Evolutionary conservation across 2,329 filamentous ascomycete genomes (phyloP).

Genomic region (Diplodia scrobiculata): DNA sequence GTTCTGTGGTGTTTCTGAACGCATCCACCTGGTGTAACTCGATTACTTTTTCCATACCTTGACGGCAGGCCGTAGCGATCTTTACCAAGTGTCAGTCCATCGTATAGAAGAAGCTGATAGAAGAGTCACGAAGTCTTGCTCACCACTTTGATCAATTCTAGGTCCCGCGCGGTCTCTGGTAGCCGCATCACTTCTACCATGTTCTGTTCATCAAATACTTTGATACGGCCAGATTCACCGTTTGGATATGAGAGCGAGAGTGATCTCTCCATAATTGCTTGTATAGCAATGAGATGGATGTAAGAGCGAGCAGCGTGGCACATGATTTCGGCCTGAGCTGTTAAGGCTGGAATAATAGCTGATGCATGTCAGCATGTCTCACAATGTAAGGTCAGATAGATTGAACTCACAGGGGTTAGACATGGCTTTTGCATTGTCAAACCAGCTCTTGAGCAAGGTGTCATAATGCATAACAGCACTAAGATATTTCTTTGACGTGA

Average conservation of each 20-base stretch:
- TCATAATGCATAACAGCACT: constrained; percentile 13
- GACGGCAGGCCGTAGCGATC: constrained; percentile 17
- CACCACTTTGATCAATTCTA: constrained; percentile 24
- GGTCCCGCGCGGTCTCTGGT: constrained; percentile 17
- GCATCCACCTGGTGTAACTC: neutral
- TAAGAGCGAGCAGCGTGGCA: constrained; percentile 6
- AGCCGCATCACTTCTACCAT: constrained; percentile 5
- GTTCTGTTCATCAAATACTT: neutral
- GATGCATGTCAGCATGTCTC: neutral
- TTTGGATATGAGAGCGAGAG: constrained; percentile 6
- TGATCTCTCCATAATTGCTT: constrained; percentile 27
- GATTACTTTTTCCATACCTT: constrained; percentile 12
- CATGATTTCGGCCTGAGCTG: constrained; percentile 16
- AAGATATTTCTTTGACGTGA: constrained; percentile 10
- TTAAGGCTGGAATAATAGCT: neutral
- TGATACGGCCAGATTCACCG: neutral
- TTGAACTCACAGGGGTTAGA: neutral
- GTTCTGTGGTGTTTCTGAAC: constrained; percentile 13
- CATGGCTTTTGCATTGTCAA: neutral
- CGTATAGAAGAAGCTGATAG: too few relatives aligned
- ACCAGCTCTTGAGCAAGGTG: neutral
- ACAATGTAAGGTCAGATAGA: neutral
- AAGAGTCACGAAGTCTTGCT: neutral
- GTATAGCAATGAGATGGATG: constrained; percentile 23
- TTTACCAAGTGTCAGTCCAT: neutral